phyloP scores from a whole-genome alignment of 148 eudicot species.

The Limonium bicolor region DNA sequence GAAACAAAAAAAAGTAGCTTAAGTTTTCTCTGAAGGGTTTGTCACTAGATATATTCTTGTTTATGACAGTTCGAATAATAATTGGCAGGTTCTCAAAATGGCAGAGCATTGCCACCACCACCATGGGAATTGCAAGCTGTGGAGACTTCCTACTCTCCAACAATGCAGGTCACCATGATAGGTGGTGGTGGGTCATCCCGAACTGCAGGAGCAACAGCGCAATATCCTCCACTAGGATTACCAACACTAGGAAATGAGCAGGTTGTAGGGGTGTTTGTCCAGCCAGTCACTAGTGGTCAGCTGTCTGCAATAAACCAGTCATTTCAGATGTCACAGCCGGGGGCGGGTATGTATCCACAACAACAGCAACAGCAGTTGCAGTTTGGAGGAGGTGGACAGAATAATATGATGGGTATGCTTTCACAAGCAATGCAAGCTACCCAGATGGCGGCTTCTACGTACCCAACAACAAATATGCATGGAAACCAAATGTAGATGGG shows the following conservation, averaged over 20 bases:
- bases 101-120: conserved; percentile 65
- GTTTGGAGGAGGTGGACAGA: too few species aligned
- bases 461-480: conserved; percentile 8
- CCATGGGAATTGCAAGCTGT: conserved; percentile 85
- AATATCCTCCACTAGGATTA: conserved; percentile 34
- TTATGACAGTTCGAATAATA: not conserved
- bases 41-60: too few species aligned
- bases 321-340: conserved; percentile 8
- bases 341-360: conserved; percentile 47
- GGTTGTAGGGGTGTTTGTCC: conserved; percentile 33
- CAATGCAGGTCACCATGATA: conserved; percentile 27
- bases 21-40: too few species aligned
- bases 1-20: too few species aligned
- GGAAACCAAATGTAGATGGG: conserved; percentile 3
- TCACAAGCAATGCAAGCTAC: conserved; percentile 36
- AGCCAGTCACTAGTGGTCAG: conserved; percentile 28
- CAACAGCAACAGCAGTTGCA: conserved; percentile 20
- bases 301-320: conserved; percentile 25
- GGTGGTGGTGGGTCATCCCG: too few species aligned
- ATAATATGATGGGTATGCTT: conserved; percentile 34
- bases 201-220: conserved; percentile 25
- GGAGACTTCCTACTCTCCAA: conserved; percentile 23
- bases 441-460: conserved; percentile 53
- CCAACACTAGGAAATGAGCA: conserved; percentile 33
- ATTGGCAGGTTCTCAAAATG: conserved; percentile 42